Evolutionary conservation across 148 eudicot genomes (phyloP), one percentile per base, ranked within the genome.

Genomic region (Fagopyrum esculentum): DNA sequence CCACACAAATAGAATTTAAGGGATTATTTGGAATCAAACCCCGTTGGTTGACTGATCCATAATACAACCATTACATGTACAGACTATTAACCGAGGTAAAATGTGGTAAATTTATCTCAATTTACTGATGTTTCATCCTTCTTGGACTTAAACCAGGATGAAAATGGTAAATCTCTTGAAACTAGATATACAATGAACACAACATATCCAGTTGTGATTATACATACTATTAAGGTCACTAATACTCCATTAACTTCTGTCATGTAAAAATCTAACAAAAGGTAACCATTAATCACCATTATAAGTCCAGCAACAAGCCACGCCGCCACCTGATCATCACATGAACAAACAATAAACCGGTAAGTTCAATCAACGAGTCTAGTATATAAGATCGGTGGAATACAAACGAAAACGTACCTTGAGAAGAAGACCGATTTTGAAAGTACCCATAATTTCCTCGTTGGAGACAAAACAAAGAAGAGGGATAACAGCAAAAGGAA

Each of bases 401-500:
- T 35, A 0, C 40, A 0, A 49, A 49, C 29, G 17, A 10, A 2
- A 6, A 29, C 0, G 2, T 85, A 96, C 99, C 99, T 90, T 88
- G 40, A 92, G 88, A 74, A 83, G 68, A 43, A 82, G 82, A 63
- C 98, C 98, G 13, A 96, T 96, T 77, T 74, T 92, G 82, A 92
- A 89, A 76, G 75, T 82, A 12, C 99, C 99, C 99, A 92, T 92
- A 66, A 96, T 60, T 72, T 96, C 97, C 78, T 96, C 98, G 81
- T 86, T 92, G 78, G 99, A 85, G 77, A 96, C 98, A 87, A 96
- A 79, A 72, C 81, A 92, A 45, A 92, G 91, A 50, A 96, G 94
- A 19, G 99, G 99, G 77, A 96, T 96, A 45, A 96, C 82, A 44
- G 99, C 99, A 75, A 92, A 96, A 46, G 99, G 99, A 72, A 92